Evolutionary conservation across 73 alveolate species (phyloP).

Genomic region (Paraurostyla sp.): DNA sequence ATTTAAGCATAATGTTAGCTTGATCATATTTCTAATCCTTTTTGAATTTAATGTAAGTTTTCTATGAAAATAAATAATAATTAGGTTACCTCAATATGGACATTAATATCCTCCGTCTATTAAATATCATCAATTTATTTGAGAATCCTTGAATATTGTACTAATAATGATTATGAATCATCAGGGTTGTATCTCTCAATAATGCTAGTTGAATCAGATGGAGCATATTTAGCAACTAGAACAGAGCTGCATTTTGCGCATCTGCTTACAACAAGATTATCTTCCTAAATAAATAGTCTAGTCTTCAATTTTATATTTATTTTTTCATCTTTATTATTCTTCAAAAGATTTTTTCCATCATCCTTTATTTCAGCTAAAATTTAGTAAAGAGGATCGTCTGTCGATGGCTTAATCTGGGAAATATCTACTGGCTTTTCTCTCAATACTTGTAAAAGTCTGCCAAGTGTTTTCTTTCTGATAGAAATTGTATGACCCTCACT

Average conservation of each 20-base stretch:
- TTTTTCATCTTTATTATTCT: background rate
- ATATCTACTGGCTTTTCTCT: background rate
- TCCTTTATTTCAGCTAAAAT: background rate
- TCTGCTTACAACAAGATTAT: slow-evolving; percentile 28
- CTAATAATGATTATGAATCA: slow-evolving; percentile 47
- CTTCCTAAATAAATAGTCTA: slow-evolving; percentile 50
- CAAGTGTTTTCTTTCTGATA: slow-evolving; percentile 4
- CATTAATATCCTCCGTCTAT: slow-evolving; percentile 42
- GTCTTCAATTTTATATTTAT: slow-evolving; percentile 32
- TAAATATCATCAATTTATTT: slow-evolving; percentile 6
- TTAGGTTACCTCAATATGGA: background rate
- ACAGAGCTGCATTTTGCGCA: slow-evolving; percentile 40
- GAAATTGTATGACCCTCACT: slow-evolving; percentile 45
- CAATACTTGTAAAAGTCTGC: background rate
- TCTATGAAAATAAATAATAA: background rate
- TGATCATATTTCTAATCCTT: slow-evolving; percentile 28
- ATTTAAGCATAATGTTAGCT: slow-evolving; percentile 29
- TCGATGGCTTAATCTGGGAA: slow-evolving; percentile 10
- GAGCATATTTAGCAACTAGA: background rate
- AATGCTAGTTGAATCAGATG: slow-evolving; percentile 45
- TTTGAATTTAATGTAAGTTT: slow-evolving; percentile 5
- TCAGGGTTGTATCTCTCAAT: slow-evolving; percentile 63
- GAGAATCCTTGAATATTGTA: background rate
- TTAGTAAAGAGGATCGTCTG: slow-evolving; percentile 56
- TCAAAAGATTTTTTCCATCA: background rate